Percentiles rank a stretch among this genome's conserved stretches.
phyloP scores from a whole-genome alignment of 2,329 filamentous ascomycete species.

The Teratosphaeria gauchensis region DNA sequence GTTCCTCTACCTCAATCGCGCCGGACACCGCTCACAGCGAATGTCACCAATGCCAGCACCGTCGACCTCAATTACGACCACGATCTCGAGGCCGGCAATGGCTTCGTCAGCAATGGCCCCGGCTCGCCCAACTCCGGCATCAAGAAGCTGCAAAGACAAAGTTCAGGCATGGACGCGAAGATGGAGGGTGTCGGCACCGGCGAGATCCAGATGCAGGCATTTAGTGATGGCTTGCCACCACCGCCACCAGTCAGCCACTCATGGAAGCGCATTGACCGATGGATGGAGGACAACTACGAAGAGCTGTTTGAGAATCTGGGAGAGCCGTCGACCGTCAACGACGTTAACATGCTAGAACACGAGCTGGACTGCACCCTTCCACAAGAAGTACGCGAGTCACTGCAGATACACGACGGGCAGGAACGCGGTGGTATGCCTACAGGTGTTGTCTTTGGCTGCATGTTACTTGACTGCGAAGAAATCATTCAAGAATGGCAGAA shows the following conservation, averaged over 20 bases:
- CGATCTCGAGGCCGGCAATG: constrained; percentile 52
- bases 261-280: constrained; percentile 87
- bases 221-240: constrained; percentile 82
- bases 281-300: constrained; percentile 90
- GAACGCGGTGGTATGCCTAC: constrained; percentile 86
- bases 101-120: constrained; percentile 50
- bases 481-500: constrained; percentile 97
- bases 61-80: constrained; percentile 76
- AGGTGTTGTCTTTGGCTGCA: constrained; percentile 83
- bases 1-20: constrained; percentile 77
- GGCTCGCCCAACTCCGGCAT: constrained; percentile 59
- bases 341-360: constrained; percentile 93
- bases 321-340: constrained; percentile 85
- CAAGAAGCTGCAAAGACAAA: constrained; percentile 57
- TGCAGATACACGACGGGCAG: constrained; percentile 90
- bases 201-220: constrained; percentile 94
- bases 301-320: constrained; percentile 90
- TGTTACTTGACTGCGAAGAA: constrained; percentile 96
- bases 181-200: constrained; percentile 63
- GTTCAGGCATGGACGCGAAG: constrained; percentile 34
- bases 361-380: constrained; percentile 90
- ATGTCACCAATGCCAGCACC: constrained; percentile 78
- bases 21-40: constrained; percentile 72
- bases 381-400: constrained; percentile 83
- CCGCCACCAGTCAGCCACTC: constrained; percentile 81